These are phyloP conservation scores for Ceriops zippeliana DNA, from an alignment of 345 rosid species.

Conservation along the genomic window DNA sequence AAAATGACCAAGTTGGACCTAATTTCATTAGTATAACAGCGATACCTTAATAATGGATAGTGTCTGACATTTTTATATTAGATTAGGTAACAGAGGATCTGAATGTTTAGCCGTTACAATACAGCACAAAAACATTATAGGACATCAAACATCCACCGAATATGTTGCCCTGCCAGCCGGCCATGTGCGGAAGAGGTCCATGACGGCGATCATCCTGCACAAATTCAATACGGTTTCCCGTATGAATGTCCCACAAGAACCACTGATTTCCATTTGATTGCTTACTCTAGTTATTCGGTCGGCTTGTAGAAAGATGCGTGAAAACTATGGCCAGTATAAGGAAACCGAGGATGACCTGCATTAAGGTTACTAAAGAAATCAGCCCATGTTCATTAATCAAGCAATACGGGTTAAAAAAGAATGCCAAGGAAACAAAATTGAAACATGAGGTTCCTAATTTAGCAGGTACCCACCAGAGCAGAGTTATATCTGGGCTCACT, in stretches of 20 bases:
- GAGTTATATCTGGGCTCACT: slow-evolving; percentile 25
- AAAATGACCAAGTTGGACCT: too few species aligned
- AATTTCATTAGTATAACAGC: too few species aligned
- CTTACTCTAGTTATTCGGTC: slow-evolving; percentile 27
- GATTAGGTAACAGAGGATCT: too few species aligned
- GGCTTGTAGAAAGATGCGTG: slow-evolving; percentile 28
- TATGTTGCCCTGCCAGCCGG: background rate
- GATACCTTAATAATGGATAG: too few species aligned
- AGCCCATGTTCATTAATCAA: slow-evolving; percentile 2
- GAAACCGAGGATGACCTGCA: slow-evolving; percentile 42
- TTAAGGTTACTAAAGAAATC: slow-evolving; percentile 11
- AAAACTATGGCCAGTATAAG: slow-evolving; percentile 40
- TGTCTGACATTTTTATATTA: too few species aligned
- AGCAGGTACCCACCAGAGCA: slow-evolving; percentile 26
- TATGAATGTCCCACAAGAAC: background rate
- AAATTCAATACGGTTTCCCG: background rate
- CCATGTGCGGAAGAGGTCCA: background rate
- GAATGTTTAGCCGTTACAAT: background rate
- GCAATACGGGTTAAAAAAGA: background rate
- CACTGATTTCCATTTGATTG: background rate
- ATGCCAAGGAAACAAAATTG: background rate
- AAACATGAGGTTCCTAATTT: background rate
- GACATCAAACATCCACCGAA: background rate
- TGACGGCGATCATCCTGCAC: background rate
- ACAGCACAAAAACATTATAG: background rate